Base-by-base conservation (phyloP, 2,329 filamentous ascomycete genomes). In the Alternaria angustiovoidea region DNA sequence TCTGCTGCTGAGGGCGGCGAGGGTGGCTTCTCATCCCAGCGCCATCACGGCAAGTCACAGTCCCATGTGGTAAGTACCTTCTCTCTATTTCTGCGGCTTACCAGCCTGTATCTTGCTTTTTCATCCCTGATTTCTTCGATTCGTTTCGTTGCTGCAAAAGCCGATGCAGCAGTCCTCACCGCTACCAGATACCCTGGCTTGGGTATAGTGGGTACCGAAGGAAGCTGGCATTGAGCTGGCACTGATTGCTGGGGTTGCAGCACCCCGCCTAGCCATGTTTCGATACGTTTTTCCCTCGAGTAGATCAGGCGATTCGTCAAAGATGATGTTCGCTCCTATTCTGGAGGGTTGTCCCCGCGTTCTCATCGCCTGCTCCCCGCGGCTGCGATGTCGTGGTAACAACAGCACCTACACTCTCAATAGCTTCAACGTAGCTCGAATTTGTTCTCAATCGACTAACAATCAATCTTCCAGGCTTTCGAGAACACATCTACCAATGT, bases 401-500 rank as follows among this genome's bases (percentile, higher is more conserved):
- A 53, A n/a, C 34, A 24, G 43, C 39, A 12, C 14, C 20, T 16
- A 16, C 48, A 28, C n/a, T 20, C 11, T 48, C 28, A 44, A 28
- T 41, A 26, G n/a, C 36, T n/a, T 14, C n/a, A 36, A 26, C 14
- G 6, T 14, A 11, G 11, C 26, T 36, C 42, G 8, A 48, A 43
- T 20, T 8, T 22, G 43, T 42, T 28, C n/a, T 34, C 39, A 51
- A 7, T 24, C 22, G 34, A 48, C 65, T 69, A 51, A 68, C 57
- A 18, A 39, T 3, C 14, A 20, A 53, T 9, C 41, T 79, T 51
- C 14, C 80, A 98, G 95, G 95, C 95, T 65, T 99, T 99, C 81
- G 95, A 99, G 84, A 98, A 98, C 88, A 96, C 95, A 72, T 97
- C 94, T 57, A 99, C 95, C 77, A 97, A 93, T 75, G 94, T 99